Base-by-base conservation (phyloP, 208 protist species). In the Novymonas esmeraldas region DNA sequence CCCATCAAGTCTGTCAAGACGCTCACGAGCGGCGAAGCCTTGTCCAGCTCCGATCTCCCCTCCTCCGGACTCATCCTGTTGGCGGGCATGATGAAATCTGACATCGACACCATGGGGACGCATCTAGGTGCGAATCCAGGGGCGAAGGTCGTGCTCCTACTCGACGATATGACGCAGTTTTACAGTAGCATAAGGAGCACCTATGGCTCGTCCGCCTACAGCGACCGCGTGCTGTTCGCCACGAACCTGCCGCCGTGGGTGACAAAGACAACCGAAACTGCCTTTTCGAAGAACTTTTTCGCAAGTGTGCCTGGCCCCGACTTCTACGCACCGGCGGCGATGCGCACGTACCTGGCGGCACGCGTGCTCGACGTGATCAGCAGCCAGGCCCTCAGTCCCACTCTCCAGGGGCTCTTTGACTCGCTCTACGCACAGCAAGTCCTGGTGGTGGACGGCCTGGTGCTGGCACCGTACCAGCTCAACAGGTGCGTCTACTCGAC, bases 221-320 rank as follows among this genome's bases (percentile, higher is more conserved):
- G 41, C 10, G 10, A 44, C 5, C 65, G 56, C 1, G 13, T 71
- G 18, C n/a, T 58, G 6, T 71, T 72, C 24, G 49, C 51, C 11
- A 72, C 66, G 10, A 72, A 72, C 33, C 49, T 72, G 38, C 57
- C 66, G 9, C 66, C 44, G 38, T 72, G 66, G 66, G 34, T 29
- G 13, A 16, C 1, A 4, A 61, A 46, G 24, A 46, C 1, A 5
- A 9, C 16, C 4, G 6, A 11, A 4, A 28, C 66, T 11, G 28
- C 0, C 11, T 20, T 72, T 1, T 58, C 57, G 16, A 31, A 0
- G 1, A 51, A 34, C 0, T 72, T 72, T 28, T 13, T 65, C 28
- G 22, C n/a, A 10, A 6, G 31, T 26, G 14, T 34, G 36, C 4
- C 34, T 2, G 49, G 51, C 6, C 2, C 56, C 3, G n/a, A 2